Base-by-base conservation (phyloP, 2,329 filamentous ascomycete species). In the Fusarium succisae region DNA sequence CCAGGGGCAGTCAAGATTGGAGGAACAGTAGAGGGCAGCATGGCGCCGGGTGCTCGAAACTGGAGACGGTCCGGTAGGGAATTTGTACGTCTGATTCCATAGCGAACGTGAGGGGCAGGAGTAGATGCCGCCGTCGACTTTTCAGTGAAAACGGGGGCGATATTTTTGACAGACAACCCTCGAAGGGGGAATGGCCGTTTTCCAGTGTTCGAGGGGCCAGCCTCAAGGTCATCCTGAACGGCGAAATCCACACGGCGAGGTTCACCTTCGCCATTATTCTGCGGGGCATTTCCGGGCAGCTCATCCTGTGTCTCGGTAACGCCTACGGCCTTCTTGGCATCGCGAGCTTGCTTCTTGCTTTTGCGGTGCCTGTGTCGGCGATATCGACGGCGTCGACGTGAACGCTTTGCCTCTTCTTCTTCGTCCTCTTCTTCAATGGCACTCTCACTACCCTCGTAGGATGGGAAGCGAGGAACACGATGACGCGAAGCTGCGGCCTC, bases 41-140 rank as follows among this genome's bases (percentile, higher is more conserved):
- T 84, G 38, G 84, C 84, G 11, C 87, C 87, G 2, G 88, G 86
- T 3, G 87, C 79, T 8, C 88, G 86, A 39, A 84, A 74, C 28
- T 84, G 80, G 14, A 94, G 86, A 24, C 91, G 88, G 76, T 92
- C 92, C 0, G 93, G 93, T 6, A 95, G 86, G 2, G 93, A 95
- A 79, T 90, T 94, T 26, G 93, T 93, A 62, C 93, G 88, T 63
- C 92, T 91, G 60, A 94, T 90, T n/a, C 89, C 89, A 74, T 89
- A 89, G 47, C 88, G 86, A 66, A 91, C 87, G 37, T 87, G 86
- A 11, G 90, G 89, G 48, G 90, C 85, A 17, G 86, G 84, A 6
- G 88, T 86, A 14, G 82, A 71, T 8, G 84, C 77, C 9, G 79
- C 78, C 12, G 80, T 66, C 18, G 81, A 79, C 11, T 84, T 83